A percentile compares a stretch with the other conserved stretches of the same genome.
Evolutionary conservation across 208 protist genomes (phyloP).

Genomic region (Lotmaria passim): DNA sequence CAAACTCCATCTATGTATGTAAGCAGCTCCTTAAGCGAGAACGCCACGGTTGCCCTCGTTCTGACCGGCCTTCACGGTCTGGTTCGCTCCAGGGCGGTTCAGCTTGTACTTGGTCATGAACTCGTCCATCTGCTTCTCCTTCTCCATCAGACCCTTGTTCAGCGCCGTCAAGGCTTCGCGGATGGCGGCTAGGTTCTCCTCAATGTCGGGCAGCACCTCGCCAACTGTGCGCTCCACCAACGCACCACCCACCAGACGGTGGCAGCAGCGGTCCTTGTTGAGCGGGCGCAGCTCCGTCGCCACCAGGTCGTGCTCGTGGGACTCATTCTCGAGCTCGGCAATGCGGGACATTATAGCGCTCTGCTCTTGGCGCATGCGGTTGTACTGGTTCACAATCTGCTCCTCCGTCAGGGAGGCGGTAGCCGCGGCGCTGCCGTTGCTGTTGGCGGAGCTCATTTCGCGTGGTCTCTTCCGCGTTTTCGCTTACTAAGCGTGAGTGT

Average conservation of each 20-base stretch:
- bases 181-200: constrained; percentile 88
- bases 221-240: constrained; percentile 95
- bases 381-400: constrained; percentile 84
- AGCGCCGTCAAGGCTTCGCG: constrained; percentile 71
- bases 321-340: constrained; percentile 87
- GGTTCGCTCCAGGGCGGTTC: constrained; percentile 48
- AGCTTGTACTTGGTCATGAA: constrained; percentile 85
- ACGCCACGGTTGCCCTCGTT: constrained; percentile 61
- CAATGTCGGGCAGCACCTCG: constrained; percentile 95
- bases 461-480: neutral
- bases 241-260: constrained; percentile 94
- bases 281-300: constrained; percentile 84
- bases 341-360: constrained; percentile 86
- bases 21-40: constrained; percentile 47
- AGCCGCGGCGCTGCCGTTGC: neutral
- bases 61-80: constrained; percentile 36
- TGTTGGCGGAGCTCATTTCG: constrained; percentile 13
- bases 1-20: neutral
- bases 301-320: constrained; percentile 92
- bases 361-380: constrained; percentile 88
- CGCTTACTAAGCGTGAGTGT: neutral
- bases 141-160: constrained; percentile 76
- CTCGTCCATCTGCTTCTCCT: constrained; percentile 88
- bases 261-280: constrained; percentile 92
- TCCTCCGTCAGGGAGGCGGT: constrained; percentile 54